Base-by-base conservation (phyloP, 2,329 filamentous ascomycete species). In the Magnaporthiopsis rhizophila region DNA sequence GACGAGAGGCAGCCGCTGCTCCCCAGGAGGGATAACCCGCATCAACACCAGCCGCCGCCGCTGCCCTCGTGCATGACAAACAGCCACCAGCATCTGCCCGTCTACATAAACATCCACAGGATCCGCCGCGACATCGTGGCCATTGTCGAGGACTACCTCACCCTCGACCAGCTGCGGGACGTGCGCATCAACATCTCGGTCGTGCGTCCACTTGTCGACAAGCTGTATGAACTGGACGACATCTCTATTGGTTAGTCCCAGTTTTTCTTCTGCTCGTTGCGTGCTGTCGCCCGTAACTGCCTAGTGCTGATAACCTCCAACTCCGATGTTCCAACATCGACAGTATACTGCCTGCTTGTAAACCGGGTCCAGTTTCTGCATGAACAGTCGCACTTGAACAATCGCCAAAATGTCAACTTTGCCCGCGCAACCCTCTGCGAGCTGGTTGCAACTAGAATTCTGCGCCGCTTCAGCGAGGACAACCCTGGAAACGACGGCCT, bases 261-360 rank as follows among this genome's bases (percentile, higher is more conserved):
- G 32, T 21, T 26, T 64, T 50, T 13, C 30, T 57, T 30, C 26
- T 12, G 45, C 24, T 12, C 62, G 62, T 69, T 38, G 32, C 32
- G 9, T 36, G 2, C 7, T 36, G 34, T 34, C 36, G 36, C 13
- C 15, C 15, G 36, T 38, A 15, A 11, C 36, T 38, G 9, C 2
- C 36, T 36, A 11, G 30, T 60, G 18, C 59, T 60, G 21, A 32
- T 60, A 2, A 11, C 38, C 2, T 28, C 59, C 36, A 15, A 13
- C 13, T 38, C 36, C 13, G 36, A 18, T 13, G 36, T 38, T 38
- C 36, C 36, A 38, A 38, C 28, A 45, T 13, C 28, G 28, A 62
- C 11, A 88, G 89, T 95, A 13, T 95, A 94, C 74, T 94, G 90
- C 73, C 78, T 96, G 66, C 82, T 96, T 28, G 90, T 95, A 68